Base-by-base conservation (phyloP, 179 eudicot species). In the Camellia oleifera region DNA sequence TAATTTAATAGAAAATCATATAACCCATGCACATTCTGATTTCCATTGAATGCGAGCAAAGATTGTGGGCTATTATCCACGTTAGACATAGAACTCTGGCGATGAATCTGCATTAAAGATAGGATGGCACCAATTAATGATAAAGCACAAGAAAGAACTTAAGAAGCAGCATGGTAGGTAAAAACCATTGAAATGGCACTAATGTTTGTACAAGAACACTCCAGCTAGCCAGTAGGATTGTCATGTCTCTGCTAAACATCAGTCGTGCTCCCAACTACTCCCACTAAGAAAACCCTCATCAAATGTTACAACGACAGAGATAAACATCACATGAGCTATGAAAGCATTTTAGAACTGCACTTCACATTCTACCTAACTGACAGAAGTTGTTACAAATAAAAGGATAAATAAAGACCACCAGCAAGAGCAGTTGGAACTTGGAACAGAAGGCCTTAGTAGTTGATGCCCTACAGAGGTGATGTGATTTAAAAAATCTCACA, bases 1-100 rank as follows among this genome's bases (percentile, higher is more conserved):
- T 91, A 91, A 79, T 95, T 96, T 69, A 96, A 84, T 78, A 96
- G 83, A 86, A 94, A 88, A 76, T 96, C 99, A 81, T 87, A 96
- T 56, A 96, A 87, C 23, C 92, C 95, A 79, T 96, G 96, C 70
- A 91, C 96, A 85, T 84, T 91, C 72, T 88, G 85, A 81, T 92
- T 94, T 74, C 96, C 97, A 69, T 56, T 77, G 77, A 96, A 83
- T 77, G 90, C 90, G 62, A 96, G 87, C 82, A 90, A 84, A 62
- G 99, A 96, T 67, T 88, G 85, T 15, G 98, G 87, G 83, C 87
- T 90, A 83, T 87, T 96, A 84, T 96, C 98, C 82, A 92, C 84
- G 56, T 89, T 90, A 84, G 89, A 87, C 86, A 82, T 82, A 69
- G 92, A 83, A 48, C 80, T 77, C 75, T 64, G 20, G 62, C 90